A percentile compares a stretch with the other conserved stretches of the same genome.
These are phyloP conservation scores for Fusarium sp. DNA, from an alignment of 2,329 filamentous ascomycete species.

Conservation along the genomic window DNA sequence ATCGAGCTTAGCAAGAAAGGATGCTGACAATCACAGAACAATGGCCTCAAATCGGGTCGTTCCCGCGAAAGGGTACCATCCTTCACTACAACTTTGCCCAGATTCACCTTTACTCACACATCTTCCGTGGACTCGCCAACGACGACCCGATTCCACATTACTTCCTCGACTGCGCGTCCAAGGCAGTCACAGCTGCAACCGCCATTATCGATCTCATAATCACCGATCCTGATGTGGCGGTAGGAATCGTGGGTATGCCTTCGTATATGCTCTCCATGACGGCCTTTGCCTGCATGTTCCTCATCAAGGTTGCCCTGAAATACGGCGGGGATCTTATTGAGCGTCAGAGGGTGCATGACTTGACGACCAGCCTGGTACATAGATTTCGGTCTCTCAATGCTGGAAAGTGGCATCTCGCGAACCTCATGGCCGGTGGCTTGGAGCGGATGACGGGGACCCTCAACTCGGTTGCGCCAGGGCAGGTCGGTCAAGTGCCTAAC, in stretches of 20 bases:
- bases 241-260: constrained; percentile 57
- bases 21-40: constrained; percentile 45
- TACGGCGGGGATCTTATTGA: constrained; percentile 57
- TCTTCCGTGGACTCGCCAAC: constrained; percentile 53
- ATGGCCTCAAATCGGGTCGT: constrained; percentile 54
- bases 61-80: constrained; percentile 54
- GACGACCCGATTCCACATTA: constrained; percentile 49
- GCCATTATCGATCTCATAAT: constrained; percentile 58
- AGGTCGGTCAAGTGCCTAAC: constrained; percentile 15
- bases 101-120: constrained; percentile 56
- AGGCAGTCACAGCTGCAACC: constrained; percentile 53
- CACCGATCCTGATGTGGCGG: constrained; percentile 55
- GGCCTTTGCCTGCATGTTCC: constrained; percentile 64
- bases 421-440: constrained; percentile 61
- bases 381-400: constrained; percentile 55
- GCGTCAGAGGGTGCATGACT: constrained; percentile 51
- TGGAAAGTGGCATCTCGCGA: constrained; percentile 59
- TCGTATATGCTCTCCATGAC: constrained; percentile 66
- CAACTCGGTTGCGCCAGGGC: constrained; percentile 21
- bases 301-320: constrained; percentile 60
- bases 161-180: constrained; percentile 48
- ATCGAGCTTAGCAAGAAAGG: fast-evolving
- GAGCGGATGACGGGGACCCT: constrained; percentile 53
- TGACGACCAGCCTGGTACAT: constrained; percentile 53
- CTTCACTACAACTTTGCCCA: constrained; percentile 57